phyloP scores from a whole-genome alignment of 768 basidiomycete species.

The Lentinula raphanica region DNA sequence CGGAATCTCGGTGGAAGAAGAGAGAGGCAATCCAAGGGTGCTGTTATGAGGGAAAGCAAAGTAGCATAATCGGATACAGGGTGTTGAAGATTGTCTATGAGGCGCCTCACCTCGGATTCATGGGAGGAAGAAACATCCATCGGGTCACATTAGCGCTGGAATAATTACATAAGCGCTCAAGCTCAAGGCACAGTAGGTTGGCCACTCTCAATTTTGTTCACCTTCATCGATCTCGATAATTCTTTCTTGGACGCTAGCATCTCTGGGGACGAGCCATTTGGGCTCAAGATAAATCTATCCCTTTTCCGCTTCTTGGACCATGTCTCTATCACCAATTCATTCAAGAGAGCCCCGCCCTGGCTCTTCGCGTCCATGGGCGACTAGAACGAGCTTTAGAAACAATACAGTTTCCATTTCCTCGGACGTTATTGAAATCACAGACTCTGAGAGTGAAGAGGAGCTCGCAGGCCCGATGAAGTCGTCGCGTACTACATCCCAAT shows the following conservation, averaged over 20 bases:
- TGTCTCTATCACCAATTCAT: background rate
- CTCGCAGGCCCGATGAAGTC: background rate
- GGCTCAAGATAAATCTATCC: background rate
- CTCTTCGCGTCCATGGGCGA: background rate
- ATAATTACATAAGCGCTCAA: too few species aligned
- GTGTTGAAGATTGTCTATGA: constrained; percentile 40
- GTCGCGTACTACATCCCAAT: background rate
- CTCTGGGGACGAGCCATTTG: background rate
- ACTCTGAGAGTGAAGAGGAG: constrained; percentile 39
- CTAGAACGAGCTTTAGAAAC: background rate
- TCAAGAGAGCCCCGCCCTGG: background rate
- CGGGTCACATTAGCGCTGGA: background rate
- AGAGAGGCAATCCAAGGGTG: constrained; percentile 51
- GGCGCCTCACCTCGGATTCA: constrained; percentile 26
- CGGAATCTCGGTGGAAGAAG: constrained; percentile 58
- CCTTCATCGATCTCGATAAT: too few species aligned
- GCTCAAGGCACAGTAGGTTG: too few species aligned
- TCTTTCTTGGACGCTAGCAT: too few species aligned
- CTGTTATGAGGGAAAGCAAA: constrained; percentile 50
- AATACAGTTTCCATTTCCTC: background rate
- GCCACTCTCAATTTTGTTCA: too few species aligned
- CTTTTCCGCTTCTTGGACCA: background rate
- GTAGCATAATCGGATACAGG: constrained; percentile 43
- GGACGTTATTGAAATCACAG: constrained; percentile 44
- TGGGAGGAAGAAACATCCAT: constrained; percentile 3